phyloP scores from a whole-genome alignment of 345 rosid genomes.

The Populus tremula region DNA sequence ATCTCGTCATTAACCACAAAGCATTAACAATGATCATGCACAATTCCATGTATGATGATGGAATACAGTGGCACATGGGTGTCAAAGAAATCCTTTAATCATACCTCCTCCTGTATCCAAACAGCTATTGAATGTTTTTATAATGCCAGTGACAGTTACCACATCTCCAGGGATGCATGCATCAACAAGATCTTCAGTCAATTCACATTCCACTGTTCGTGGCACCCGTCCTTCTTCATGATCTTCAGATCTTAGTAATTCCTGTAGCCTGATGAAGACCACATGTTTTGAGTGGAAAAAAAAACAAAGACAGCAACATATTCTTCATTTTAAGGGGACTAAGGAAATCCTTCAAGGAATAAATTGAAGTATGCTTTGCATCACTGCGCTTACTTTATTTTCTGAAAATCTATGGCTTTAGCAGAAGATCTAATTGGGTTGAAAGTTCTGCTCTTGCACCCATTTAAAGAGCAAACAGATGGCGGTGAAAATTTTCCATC shows the following conservation, averaged over 20 bases:
- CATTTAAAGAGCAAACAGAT: slow-evolving; percentile 55
- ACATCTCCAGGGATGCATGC: slow-evolving; percentile 97
- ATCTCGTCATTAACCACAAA: not conserved
- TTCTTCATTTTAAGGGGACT: not conserved
- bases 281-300: not conserved
- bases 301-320: not conserved
- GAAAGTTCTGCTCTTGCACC: slow-evolving; percentile 82
- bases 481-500: slow-evolving; percentile 97
- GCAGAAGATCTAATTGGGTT: slow-evolving; percentile 78
- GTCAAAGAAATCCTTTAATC: not conserved
- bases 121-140: slow-evolving; percentile 79
- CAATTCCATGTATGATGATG: not conserved
- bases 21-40: not conserved
- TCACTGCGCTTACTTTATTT: slow-evolving; percentile 51
- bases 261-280: slow-evolving; percentile 61
- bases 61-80: not conserved
- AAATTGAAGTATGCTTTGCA: not conserved
- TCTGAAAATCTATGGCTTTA: slow-evolving; percentile 78
- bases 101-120: slow-evolving; percentile 98
- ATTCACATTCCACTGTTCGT: slow-evolving; percentile 94
- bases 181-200: slow-evolving; percentile 87
- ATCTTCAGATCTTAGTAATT: slow-evolving; percentile 65
- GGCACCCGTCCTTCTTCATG: slow-evolving; percentile 99
- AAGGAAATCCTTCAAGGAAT: not conserved
- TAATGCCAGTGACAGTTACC: slow-evolving; percentile 89